A percentile compares a stretch with the other conserved stretches of the same genome.
Conservation (phyloP, 306 rosid species). For the Benincasa hispida region DNA sequence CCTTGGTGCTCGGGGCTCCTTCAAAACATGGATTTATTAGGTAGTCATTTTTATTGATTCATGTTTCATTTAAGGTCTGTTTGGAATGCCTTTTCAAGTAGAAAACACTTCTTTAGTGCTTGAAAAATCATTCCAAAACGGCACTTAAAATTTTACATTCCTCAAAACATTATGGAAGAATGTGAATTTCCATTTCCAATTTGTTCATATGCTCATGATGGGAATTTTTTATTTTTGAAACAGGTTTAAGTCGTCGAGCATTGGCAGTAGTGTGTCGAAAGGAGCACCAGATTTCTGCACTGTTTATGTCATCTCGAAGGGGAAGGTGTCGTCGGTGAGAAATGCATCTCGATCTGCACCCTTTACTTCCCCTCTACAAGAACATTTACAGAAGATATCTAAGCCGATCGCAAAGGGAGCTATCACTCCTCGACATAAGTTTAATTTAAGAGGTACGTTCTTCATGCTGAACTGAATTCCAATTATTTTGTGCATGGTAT, state of each 20-base stretch:
- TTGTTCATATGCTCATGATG: not conserved
- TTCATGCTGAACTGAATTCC: not conserved
- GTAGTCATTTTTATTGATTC: constrained; percentile 16
- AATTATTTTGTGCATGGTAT: not conserved
- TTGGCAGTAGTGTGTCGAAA: constrained; percentile 44
- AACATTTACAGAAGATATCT: constrained; percentile 17
- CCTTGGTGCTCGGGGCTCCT: constrained; percentile 63
- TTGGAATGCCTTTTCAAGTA: not conserved
- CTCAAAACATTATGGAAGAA: not conserved
- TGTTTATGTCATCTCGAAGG: constrained; percentile 63
- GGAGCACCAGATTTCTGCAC: constrained; percentile 80
- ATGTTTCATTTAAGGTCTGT: not conserved
- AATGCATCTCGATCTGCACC: constrained; percentile 52
- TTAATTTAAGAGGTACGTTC: constrained; percentile 43
- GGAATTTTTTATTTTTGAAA: not conserved
- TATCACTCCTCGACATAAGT: constrained; percentile 16
- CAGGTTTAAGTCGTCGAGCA: constrained; percentile 66
- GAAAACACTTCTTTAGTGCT: not conserved
- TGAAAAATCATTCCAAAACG: not conserved
- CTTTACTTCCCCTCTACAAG: constrained; percentile 51
- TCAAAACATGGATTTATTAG: constrained; percentile 76
- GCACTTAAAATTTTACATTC: not conserved
- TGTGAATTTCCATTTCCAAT: not conserved
- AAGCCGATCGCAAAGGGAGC: constrained; percentile 14
- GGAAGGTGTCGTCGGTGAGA: constrained; percentile 50